Evolutionary conservation across 179 eudicot species (phyloP), one percentile per base, ranked within the genome.

Genomic region (Dionaea muscipula): DNA sequence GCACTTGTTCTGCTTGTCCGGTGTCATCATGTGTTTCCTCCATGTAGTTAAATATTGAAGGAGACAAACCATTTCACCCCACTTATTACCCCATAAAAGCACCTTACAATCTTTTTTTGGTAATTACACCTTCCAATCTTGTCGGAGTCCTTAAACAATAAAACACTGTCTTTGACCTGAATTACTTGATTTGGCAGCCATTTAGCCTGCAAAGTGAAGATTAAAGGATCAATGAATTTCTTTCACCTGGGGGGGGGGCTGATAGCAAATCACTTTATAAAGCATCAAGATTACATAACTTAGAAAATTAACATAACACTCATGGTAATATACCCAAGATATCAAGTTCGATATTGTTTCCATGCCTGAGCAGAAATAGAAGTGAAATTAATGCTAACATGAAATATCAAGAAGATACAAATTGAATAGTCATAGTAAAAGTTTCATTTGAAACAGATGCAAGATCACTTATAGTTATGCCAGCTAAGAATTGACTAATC

Each of bases 11-110:
- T 66, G 75, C 74, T 66, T 75, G 76, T 67, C 77, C 80, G 56
- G 78, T 56, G 58, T 75, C 76, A 61, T 77, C 86, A 58, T 68
- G 76, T 61, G 55, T 70, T 62, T 79, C 91, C 64, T 84, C 95
- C 94, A 86, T 87, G 62, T 70, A 73, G 67, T 74, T 68, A 72
- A 70, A 62, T 63, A 52, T 24, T 52, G 69, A 18, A 63, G 75
- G 59, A 60, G 47, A 57, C 71, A 63, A 73, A 75, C 72, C 83
- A 79, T 78, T 73, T 76, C 67, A 37, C 47, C 59, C 64, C 65
- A 61, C 33, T 66, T 57, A 64, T 62, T 65, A 79, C 57, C 81
- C 79, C 78, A 76, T 68, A 44, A 55, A 72, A 60, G 50, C 43
- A 61, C 60, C 57, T 53, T 53, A 55, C 52, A 57, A 57, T 37